A percentile compares a stretch with the other conserved stretches of the same genome.
Conservation (phyloP, 305 asterid species). For the Rubia occidens region DNA sequence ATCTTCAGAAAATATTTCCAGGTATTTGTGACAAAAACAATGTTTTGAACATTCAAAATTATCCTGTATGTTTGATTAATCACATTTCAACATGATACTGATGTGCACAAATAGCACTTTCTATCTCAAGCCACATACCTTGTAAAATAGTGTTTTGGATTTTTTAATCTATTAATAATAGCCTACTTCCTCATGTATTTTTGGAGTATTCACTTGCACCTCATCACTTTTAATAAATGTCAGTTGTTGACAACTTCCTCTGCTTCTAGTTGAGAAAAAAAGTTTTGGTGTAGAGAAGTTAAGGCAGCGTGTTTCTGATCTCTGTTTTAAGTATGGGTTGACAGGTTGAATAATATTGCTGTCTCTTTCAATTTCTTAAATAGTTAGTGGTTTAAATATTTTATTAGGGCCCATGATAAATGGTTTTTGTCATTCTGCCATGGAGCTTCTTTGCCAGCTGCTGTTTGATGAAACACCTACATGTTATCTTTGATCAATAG, state of each 20-base stretch:
- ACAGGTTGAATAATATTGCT: background rate
- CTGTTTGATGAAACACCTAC: background rate
- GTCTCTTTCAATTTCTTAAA: background rate
- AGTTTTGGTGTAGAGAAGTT: background rate
- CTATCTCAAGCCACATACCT: background rate
- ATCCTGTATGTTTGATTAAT: background rate
- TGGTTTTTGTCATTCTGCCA: background rate
- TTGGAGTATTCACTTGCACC: background rate
- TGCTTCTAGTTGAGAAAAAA: background rate
- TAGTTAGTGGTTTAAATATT: background rate
- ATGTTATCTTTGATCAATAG: background rate
- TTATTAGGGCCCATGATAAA: background rate
- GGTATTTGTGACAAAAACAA: constrained; percentile 30
- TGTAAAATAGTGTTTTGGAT: background rate
- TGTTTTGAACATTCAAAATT: background rate
- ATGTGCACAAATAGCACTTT: background rate
- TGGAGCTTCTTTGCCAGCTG: background rate
- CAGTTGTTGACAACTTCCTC: background rate
- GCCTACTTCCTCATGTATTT: background rate
- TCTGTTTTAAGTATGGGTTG: background rate
- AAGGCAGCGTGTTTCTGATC: background rate
- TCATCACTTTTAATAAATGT: background rate
- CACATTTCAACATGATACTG: background rate
- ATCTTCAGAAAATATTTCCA: constrained; percentile 97
- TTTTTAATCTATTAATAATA: background rate